Evolutionary conservation across 352 stramenopile genomes (phyloP).

Genomic region (Aphanomyces cochlioides): DNA sequence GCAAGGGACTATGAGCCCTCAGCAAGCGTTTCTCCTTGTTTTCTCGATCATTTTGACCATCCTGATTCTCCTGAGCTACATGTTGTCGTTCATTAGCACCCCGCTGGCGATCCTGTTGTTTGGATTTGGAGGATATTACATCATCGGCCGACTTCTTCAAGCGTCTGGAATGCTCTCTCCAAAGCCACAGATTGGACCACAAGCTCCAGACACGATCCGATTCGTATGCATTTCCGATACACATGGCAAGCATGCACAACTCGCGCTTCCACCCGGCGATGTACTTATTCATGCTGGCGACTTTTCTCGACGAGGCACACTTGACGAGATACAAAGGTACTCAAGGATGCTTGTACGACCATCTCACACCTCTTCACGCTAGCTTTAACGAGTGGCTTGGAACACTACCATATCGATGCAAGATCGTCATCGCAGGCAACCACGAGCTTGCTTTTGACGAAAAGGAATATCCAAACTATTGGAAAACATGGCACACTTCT

Average conservation of each 20-base stretch:
- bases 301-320: constrained; percentile 76
- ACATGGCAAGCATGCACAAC: constrained; percentile 56
- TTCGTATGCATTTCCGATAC: constrained; percentile 83
- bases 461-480: constrained; percentile 46
- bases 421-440: constrained; percentile 77
- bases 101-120: constrained; percentile 16
- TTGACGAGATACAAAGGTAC: constrained; percentile 47
- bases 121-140: constrained; percentile 10
- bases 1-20: constrained; percentile 55
- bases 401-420: constrained; percentile 60
- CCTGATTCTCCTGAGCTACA: neutral
- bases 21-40: constrained; percentile 30
- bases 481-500: constrained; percentile 44
- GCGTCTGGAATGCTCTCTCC: constrained; percentile 4
- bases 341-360: neutral
- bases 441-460: constrained; percentile 76
- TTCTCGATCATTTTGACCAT: neutral
- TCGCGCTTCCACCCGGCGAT: constrained; percentile 68
- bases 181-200: neutral
- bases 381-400: constrained; percentile 81
- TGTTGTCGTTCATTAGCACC: constrained; percentile 6
- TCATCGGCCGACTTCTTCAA: neutral
- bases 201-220: constrained; percentile 46
- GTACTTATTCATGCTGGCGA: constrained; percentile 89
- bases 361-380: neutral